Conservation (phyloP, 225 moss, liverwort and hornwort genomes). For the Asterella californica region DNA sequence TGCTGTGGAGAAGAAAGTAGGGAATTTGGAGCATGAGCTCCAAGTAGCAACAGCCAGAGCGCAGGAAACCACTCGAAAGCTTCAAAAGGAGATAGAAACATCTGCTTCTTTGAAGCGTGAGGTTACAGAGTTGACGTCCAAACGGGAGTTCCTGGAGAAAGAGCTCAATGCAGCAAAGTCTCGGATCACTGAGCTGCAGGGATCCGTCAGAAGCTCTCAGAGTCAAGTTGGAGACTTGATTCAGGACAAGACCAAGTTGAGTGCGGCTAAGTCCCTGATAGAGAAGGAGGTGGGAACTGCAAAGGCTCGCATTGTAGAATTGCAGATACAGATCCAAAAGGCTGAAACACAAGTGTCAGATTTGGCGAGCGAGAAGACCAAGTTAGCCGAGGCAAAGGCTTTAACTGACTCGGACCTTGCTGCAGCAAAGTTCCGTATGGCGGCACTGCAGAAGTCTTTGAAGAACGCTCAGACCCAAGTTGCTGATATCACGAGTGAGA, state of each 20-base stretch:
- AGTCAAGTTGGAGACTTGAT: constrained; percentile 3
- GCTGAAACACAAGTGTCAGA: constrained; percentile 8
- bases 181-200: constrained; percentile 18
- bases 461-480: constrained; percentile 6
- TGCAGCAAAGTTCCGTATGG: constrained; percentile 9
- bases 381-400: constrained; percentile 7
- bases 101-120: constrained; percentile 6
- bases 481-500: constrained; percentile 6
- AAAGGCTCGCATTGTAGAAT: constrained; percentile 7
- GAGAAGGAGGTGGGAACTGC: constrained; percentile 6
- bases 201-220: constrained; percentile 7
- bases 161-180: constrained; percentile 12
- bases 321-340: constrained; percentile 18
- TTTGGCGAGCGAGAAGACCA: constrained; percentile 12
- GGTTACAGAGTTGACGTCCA: constrained; percentile 6
- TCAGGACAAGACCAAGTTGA: constrained; percentile 12
- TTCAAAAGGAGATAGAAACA: constrained; percentile 17
- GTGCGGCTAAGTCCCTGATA: constrained; percentile 3
- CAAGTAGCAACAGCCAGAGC: neutral
- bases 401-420: neutral
- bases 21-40: constrained; percentile 5
- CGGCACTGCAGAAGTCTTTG: neutral
- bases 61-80: constrained; percentile 11
- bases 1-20: constrained; percentile 11
- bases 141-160: constrained; percentile 11